Base-by-base conservation (phyloP, 306 rosid genomes). In the Quercus robur region DNA sequence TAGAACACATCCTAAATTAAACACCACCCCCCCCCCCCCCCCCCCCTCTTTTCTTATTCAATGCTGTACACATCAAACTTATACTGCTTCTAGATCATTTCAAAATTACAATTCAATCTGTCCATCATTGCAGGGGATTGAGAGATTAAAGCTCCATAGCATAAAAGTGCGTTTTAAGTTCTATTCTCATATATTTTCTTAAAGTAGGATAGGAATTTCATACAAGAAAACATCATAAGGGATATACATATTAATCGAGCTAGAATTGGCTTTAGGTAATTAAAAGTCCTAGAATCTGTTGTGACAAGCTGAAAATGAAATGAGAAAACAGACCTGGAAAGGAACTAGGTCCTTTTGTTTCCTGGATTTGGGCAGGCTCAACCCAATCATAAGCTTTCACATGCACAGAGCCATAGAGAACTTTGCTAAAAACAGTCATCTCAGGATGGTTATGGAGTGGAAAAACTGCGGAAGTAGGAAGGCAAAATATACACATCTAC, bases 341-440 rank as follows among this genome's bases (percentile, higher is more conserved):
- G 82, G 81, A 41, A 80, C 84, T 85, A 21, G 88, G 84, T 70
- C 85, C 90, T 78, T 85, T 89, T 89, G 73, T 88, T 86, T 88
- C 87, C 77, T 58, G 75, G 67, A 86, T 78, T 86, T 78, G 77
- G 76, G 97, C 88, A 78, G 97, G 95, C 81, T 94, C 99, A 46
- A 94, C 93, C 99, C 99, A 94, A 73, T 94, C 97, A 83, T 94
- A 94, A 80, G 94, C 97, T 92, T 92, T 94, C 78, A 94, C 97
- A 78, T 91, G 97, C 87, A 94, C 77, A 81, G 97, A 94, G 75
- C 99, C 99, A 75, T 90, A 95, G 26, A 95, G 93, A 88, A 93
- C 78, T 90, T 95, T 95, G 89, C 97, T 95, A 77, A 91, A 91
- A 79, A 95, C 97, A 71, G 96, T 93, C 99, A 95, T 95, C 84